These are phyloP conservation scores for Geosmithia morbida DNA, from an alignment of 2,329 filamentous ascomycete species.

Conservation along the genomic window DNA sequence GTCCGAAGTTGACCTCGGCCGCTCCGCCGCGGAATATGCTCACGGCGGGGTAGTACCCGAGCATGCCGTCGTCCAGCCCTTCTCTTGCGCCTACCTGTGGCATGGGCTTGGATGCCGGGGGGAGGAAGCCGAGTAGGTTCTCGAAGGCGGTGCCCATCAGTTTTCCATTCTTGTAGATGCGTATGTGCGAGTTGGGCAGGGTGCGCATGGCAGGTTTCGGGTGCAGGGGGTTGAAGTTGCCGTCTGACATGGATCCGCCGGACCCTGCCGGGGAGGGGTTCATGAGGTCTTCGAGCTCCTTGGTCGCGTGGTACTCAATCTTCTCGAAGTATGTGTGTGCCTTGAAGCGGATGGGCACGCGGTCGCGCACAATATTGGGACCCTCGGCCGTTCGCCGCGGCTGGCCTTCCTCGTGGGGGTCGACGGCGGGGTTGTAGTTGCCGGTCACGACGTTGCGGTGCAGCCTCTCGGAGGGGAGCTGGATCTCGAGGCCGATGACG, in stretches of 20 bases:
- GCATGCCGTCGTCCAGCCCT: slow-evolving; percentile 83
- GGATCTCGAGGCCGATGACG: slow-evolving; percentile 87
- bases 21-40: slow-evolving; percentile 86
- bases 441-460: slow-evolving; percentile 83
- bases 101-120: slow-evolving; percentile 68
- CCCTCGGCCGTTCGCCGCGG: slow-evolving; percentile 38
- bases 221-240: slow-evolving; percentile 50
- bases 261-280: slow-evolving; percentile 44
- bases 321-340: slow-evolving; percentile 88
- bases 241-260: slow-evolving; percentile 36
- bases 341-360: slow-evolving; percentile 89
- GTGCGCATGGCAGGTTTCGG: slow-evolving; percentile 63
- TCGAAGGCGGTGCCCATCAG: slow-evolving; percentile 79
- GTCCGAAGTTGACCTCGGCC: slow-evolving; percentile 87
- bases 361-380: slow-evolving; percentile 81
- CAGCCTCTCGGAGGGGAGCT: slow-evolving; percentile 68
- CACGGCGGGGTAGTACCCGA: slow-evolving; percentile 90
- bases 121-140: slow-evolving; percentile 78
- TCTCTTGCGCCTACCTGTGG: slow-evolving; percentile 63
- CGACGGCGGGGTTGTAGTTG: slow-evolving; percentile 75
- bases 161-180: slow-evolving; percentile 84
- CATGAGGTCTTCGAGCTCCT: slow-evolving; percentile 76
- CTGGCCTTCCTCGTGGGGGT: slow-evolving; percentile 43
- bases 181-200: slow-evolving; percentile 72
- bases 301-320: slow-evolving; percentile 75